Base-by-base conservation (phyloP, 2,329 filamentous ascomycete species). In the Colletotrichum limetticola region DNA sequence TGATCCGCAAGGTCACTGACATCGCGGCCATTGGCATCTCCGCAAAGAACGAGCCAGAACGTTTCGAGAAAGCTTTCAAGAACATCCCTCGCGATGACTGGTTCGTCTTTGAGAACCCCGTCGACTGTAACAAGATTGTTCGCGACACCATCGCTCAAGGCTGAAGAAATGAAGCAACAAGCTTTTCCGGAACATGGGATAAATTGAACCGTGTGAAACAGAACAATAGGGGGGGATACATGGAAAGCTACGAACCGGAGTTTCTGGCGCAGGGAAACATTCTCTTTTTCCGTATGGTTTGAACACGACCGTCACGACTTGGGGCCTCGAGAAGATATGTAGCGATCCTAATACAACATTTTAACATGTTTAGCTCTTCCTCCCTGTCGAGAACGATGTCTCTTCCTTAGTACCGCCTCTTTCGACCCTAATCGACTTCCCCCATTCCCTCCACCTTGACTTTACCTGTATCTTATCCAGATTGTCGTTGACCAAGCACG, bases 51-150 rank as follows among this genome's bases (percentile, higher is more conserved):
- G 91, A 92, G 78, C 87, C 90, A 0, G 87, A 90, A 76, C 87
- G 97, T 35, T 98, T 98, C 78, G 91, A 95, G 79, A 90, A 91
- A 78, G 96, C 96, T 0, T 98, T 98, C 80, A 86, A 92, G 76
- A 91, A 87, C 53, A 86, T 98, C 9, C 94, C 95, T 0, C 86
- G 84, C 56, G 84, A 88, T 30, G 82, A 91, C 0, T 98, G 96
- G 95, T 90, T 92, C 78, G 91, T 98, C 0, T 98, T 98, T 80
- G 91, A 94, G 71, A 88, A 94, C 32, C 91, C 96, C 0, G 84
- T 86, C 52, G 94, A 97, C 82, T 91, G 90, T 78, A 81, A 83
- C 71, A 70, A 79, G 56, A 74, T 85, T 30, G 76, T 87, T 11
- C 79, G 82, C 55, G 77, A 82, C 71, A 78, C 75, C 11, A 72